A percentile compares a stretch with the other conserved stretches of the same genome.
These are phyloP conservation scores for Penicillium capsulatum DNA, from an alignment of 2,329 filamentous ascomycete genomes.

Conservation along the genomic window DNA sequence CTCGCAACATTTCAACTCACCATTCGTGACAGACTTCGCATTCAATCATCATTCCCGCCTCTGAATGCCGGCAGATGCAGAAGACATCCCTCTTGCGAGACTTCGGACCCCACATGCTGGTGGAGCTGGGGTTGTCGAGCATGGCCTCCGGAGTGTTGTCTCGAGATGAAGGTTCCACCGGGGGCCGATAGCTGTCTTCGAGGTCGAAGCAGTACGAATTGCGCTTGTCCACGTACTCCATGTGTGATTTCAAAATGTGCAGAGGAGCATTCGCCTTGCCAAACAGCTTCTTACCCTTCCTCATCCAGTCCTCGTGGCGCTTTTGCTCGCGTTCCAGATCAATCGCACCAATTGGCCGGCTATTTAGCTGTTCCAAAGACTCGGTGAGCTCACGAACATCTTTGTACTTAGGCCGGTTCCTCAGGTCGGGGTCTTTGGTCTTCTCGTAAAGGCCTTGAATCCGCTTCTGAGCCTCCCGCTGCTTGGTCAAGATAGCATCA, in stretches of 20 bases:
- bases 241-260: slow-evolving; percentile 90
- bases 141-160: slow-evolving; percentile 64
- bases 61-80: slow-evolving; percentile 88
- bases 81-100: slow-evolving; percentile 74
- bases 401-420: slow-evolving; percentile 75
- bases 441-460: slow-evolving; percentile 77
- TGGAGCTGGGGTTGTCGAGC: slow-evolving; percentile 43
- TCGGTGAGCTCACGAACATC: slow-evolving; percentile 91
- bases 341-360: slow-evolving; percentile 82
- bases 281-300: slow-evolving; percentile 94
- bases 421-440: slow-evolving; percentile 69
- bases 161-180: slow-evolving; percentile 85
- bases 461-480: slow-evolving; percentile 86
- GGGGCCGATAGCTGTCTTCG: slow-evolving; percentile 78
- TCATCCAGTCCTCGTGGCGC: slow-evolving; percentile 98
- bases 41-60: slow-evolving; percentile 99
- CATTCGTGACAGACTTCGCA: slow-evolving; percentile 98
- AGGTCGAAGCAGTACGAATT: slow-evolving; percentile 91
- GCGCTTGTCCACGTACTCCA: slow-evolving; percentile 86
- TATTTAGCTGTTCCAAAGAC: slow-evolving; percentile 81
- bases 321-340: slow-evolving; percentile 94
- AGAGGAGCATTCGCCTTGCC: slow-evolving; percentile 96
- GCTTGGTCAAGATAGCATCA: slow-evolving; percentile 90
- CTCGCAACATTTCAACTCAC: slow-evolving; percentile 50
- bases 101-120: slow-evolving; percentile 45